A percentile compares a stretch with the other conserved stretches of the same genome.
Conservation (phyloP, 345 rosid genomes). For the Aquilaria sinensis region DNA sequence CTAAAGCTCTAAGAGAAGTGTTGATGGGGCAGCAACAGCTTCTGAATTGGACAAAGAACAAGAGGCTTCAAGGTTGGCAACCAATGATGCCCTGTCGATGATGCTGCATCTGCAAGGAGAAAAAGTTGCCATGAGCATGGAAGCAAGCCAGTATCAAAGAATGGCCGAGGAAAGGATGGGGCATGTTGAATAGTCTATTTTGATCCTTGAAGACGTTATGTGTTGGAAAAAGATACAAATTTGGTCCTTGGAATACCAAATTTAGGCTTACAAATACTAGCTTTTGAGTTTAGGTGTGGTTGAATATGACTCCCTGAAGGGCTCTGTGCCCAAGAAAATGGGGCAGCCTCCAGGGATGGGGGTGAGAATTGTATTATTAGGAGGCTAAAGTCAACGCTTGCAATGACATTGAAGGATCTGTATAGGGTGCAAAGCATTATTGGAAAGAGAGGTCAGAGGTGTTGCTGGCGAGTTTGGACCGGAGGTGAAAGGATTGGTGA, state of each 20-base stretch:
- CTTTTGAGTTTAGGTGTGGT: slow-evolving; percentile 45
- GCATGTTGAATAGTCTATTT: slow-evolving; percentile 76
- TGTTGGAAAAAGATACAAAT: slow-evolving; percentile 84
- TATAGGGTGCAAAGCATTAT: slow-evolving; percentile 12
- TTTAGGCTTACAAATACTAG: slow-evolving; percentile 65
- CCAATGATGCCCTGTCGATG: slow-evolving; percentile 84
- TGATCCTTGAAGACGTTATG: slow-evolving; percentile 61
- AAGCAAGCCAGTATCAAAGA: slow-evolving; percentile 84
- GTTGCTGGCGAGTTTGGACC: not conserved
- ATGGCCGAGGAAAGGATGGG: slow-evolving; percentile 75
- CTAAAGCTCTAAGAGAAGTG: slow-evolving; percentile 41
- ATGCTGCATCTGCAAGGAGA: slow-evolving; percentile 83
- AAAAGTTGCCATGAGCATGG: slow-evolving; percentile 72
- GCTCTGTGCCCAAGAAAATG: slow-evolving; percentile 29
- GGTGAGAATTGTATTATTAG: slow-evolving; percentile 11
- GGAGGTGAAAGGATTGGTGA: slow-evolving; percentile 19
- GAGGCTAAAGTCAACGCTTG: slow-evolving; percentile 40
- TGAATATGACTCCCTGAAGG: slow-evolving; percentile 43
- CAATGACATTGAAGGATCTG: slow-evolving; percentile 17
- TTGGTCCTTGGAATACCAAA: slow-evolving; percentile 76
- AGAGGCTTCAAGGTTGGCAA: slow-evolving; percentile 70
- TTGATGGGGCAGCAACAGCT: slow-evolving; percentile 73
- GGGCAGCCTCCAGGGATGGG: slow-evolving; percentile 20
- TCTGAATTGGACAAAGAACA: slow-evolving; percentile 88
- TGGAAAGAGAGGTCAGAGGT: slow-evolving; percentile 8